Base-by-base conservation (phyloP, 768 basidiomycete species). In the Coprinellus micaceus region DNA sequence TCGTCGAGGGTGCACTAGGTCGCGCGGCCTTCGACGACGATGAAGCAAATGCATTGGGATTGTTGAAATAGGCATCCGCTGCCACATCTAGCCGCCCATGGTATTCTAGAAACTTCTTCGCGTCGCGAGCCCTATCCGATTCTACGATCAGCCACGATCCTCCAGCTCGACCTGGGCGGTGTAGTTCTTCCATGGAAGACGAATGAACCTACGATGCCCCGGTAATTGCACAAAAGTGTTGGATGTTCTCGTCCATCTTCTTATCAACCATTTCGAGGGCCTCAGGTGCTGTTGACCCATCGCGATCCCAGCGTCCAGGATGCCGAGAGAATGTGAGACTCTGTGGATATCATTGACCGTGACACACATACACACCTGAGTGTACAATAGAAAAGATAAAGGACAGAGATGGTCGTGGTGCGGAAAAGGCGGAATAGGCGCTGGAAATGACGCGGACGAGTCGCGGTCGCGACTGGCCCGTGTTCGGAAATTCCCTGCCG, bases 41-140 rank as follows among this genome's bases (percentile, higher is more conserved):
- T 24, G 54, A 49, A 21, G 58, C 53, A 47, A 77, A 68, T 22
- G 69, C 70, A 52, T 66, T 64, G 24, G 81, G 78, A 53, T 88
- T 81, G 61, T 80, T 82, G 71, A 81, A 89, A 67, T 77, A 92
- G 1, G 86, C 83, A 67, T 91, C 86, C 44, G 90, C 71, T 22
- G 89, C 89, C n/a, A 76, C 68, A 53, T 92, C 89, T 41, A 89
- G 69, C 36, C 84, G 81, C 62, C 82, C 84, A 72, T 88, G 77
- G 61, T 82, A 84, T 59, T 89, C 83, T 46, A 91, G 67, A 70
- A 82, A 90, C 64, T 81, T 82, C 61, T 71, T 82, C 11, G 88
- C 90, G 58, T 89, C 88, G 58, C 69, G 76, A 25, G 73, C 66
- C 21, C 81, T 82, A 61, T 64, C 66, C 55, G 58, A 36, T 26